phyloP scores from a whole-genome alignment of 176 grass and related monocot species.

The Saccharum officinarum region DNA sequence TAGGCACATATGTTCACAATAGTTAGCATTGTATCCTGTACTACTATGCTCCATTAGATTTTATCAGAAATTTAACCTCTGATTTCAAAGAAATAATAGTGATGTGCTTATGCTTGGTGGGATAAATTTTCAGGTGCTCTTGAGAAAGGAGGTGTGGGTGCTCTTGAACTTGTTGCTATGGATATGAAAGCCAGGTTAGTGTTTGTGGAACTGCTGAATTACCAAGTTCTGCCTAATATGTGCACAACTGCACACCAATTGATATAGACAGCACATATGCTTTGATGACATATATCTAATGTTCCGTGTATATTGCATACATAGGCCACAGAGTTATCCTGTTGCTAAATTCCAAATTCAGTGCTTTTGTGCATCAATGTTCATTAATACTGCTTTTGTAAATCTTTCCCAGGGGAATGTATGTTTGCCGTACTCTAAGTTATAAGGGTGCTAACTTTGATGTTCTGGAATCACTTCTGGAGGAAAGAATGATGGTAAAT shows the following conservation, averaged over 20 bases:
- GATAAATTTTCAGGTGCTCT: slow-evolving; percentile 55
- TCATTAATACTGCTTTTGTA: slow-evolving; percentile 14
- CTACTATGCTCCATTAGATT: neutral
- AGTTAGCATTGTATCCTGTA: neutral
- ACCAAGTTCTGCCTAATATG: slow-evolving; percentile 3
- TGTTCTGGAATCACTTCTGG: slow-evolving; percentile 80
- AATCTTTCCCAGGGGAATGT: slow-evolving; percentile 84
- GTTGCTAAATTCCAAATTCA: slow-evolving; percentile 3
- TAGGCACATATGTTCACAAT: neutral
- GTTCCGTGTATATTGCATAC: neutral
- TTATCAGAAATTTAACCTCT: neutral
- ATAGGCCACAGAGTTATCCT: neutral
- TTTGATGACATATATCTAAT: slow-evolving; percentile 10
- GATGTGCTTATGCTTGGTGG: neutral
- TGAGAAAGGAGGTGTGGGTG: slow-evolving; percentile 84
- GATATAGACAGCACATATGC: neutral
- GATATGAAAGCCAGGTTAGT: slow-evolving; percentile 83
- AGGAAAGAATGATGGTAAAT: slow-evolving; percentile 95
- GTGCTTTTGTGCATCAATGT: neutral
- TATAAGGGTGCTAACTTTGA: slow-evolving; percentile 88
- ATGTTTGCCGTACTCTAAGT: slow-evolving; percentile 91
- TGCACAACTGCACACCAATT: neutral
- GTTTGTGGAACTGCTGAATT: neutral
- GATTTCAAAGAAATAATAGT: neutral
- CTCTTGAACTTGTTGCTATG: slow-evolving; percentile 88